A percentile compares a stretch with the other conserved stretches of the same genome.
phyloP scores from a whole-genome alignment of 148 eudicot species.

The Rhododendron kiyosumense region DNA sequence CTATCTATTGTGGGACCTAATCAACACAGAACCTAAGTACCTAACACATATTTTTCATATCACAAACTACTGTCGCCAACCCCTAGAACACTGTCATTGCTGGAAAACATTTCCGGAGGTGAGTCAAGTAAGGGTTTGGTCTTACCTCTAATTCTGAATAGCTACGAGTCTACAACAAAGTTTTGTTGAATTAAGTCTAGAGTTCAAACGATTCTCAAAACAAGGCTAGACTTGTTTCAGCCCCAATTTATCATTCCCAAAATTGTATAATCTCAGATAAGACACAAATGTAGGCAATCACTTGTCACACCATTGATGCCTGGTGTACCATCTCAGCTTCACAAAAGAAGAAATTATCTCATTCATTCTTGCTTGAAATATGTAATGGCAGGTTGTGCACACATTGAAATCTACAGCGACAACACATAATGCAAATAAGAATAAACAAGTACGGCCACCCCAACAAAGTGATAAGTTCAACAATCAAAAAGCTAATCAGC shows the following conservation, averaged over 20 bases:
- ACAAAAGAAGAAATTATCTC: not conserved
- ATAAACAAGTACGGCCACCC: not conserved
- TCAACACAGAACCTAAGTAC: not conserved
- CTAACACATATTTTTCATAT: not conserved
- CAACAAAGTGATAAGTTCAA: slow-evolving; percentile 1
- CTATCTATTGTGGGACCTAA: not conserved
- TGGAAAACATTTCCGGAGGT: not conserved
- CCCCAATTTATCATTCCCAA: not conserved
- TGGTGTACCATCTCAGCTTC: not conserved
- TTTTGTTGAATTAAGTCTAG: not conserved
- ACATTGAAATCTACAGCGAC: not conserved
- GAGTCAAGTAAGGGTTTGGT: not conserved
- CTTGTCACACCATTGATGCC: not conserved
- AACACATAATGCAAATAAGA: not conserved
- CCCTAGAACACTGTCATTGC: not conserved
- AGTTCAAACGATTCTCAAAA: not conserved
- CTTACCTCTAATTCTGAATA: not conserved
- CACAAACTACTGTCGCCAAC: not conserved
- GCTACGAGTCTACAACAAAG: not conserved
- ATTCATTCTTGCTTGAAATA: not conserved
- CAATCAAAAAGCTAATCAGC: slow-evolving; percentile 9
- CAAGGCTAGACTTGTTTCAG: not conserved
- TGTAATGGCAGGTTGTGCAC: not conserved
- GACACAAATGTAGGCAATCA: not conserved
- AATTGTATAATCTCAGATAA: not conserved